These are phyloP conservation scores for Fusarium staphyleae DNA, from an alignment of 2,329 filamentous ascomycete species.

Conservation along the genomic window DNA sequence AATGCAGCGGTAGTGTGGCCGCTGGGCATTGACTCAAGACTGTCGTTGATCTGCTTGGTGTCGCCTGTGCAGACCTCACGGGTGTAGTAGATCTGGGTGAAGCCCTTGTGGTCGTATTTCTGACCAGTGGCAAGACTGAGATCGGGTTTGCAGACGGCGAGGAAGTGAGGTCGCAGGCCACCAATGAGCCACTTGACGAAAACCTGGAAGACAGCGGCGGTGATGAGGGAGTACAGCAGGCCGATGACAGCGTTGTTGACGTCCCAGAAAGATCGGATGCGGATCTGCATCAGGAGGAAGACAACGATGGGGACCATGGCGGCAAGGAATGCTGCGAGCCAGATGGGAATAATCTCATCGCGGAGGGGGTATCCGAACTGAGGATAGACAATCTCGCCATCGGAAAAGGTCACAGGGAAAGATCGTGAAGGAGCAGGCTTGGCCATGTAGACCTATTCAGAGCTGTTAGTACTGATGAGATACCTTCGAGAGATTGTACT, in stretches of 20 bases:
- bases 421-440: constrained; percentile 72
- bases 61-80: constrained; percentile 74
- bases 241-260: constrained; percentile 75
- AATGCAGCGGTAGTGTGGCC: constrained; percentile 79
- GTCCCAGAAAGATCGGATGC: constrained; percentile 73
- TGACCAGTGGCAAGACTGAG: constrained; percentile 28
- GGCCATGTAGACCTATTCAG: constrained; percentile 64
- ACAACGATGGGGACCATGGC: constrained; percentile 69
- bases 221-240: constrained; percentile 73
- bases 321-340: constrained; percentile 71
- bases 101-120: constrained; percentile 60
- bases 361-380: constrained; percentile 75
- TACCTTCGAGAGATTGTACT: constrained; percentile 29
- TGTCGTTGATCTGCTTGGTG: constrained; percentile 68
- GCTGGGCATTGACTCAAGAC: constrained; percentile 74
- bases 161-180: constrained; percentile 74
- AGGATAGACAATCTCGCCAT: constrained; percentile 73
- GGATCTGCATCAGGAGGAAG: constrained; percentile 71
- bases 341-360: constrained; percentile 75
- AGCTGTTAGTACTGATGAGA: neutral
- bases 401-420: constrained; percentile 70
- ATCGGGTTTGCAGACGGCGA: constrained; percentile 71
- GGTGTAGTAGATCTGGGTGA: constrained; percentile 70
- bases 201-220: constrained; percentile 77
- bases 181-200: constrained; percentile 79